Base-by-base conservation (phyloP, 352 stramenopile species). In the Phytophthora litchii region DNA sequence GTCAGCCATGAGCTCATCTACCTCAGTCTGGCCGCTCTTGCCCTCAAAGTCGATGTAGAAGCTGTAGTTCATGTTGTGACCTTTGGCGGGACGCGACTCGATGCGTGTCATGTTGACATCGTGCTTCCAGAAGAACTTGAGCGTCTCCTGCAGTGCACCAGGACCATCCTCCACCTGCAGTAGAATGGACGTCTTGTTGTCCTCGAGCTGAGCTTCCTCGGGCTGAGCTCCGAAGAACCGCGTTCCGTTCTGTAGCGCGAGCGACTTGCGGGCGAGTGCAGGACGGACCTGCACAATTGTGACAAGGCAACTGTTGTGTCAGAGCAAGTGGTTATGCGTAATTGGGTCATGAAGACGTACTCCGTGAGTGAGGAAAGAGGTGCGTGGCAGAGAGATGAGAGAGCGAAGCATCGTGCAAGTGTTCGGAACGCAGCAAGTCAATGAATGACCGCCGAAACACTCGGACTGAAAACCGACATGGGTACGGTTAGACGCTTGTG, bases 61-160 rank as follows among this genome's bases (percentile, higher is more conserved):
- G 56, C 96, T 94, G 74, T 96, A 85, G 64, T 88, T 82, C 66
- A 80, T 72, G 78, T 84, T 80, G 76, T 88, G 65, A 16, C 78
- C 72, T 75, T 91, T 97, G 36, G 86, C 74, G 10, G 96, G 96
- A 27, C 95, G 91, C 25, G 88, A 98, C 82, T 99, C 96, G 64
- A 99, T 98, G 48, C 94, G 86, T 34, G 91, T 97, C 76, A 99
- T 94, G 77, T 98, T 98, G 25, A 99, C 80, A 60, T 98, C 91
- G 72, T 98, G 95, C 67, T 98, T 98, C 92, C 92, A 98, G 79
- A 98, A 99, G 57, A 97, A 98, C 72, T 88, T 90, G 57, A 99
- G 78, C 59, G 98, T 97, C 40, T 98, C 89, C 64, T 98, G 89
- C 40, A 99, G 76, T 16, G 94, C 89, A 14, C 96, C 96, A 19